These are phyloP conservation scores for Dactylellina cionopaga DNA, from an alignment of 2,329 filamentous ascomycete genomes.

Conservation along the genomic window DNA sequence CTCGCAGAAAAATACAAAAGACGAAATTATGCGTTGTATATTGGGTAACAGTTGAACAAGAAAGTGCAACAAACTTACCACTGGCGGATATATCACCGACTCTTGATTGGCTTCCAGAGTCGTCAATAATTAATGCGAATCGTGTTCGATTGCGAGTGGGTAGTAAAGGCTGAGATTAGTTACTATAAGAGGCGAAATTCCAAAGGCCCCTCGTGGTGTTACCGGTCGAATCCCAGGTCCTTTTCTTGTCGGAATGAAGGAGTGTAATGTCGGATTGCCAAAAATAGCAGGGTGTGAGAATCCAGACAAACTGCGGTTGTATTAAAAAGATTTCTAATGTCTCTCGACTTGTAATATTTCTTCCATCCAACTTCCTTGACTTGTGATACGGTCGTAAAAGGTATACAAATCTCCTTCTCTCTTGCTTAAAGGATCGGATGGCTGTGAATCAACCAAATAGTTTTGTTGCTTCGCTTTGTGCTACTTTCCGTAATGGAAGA, in stretches of 20 bases:
- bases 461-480: slow-evolving; percentile 50
- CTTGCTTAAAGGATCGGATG: slow-evolving; percentile 32
- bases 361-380: slow-evolving; percentile 49
- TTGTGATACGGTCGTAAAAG: slow-evolving; percentile 48
- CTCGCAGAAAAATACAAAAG: neutral
- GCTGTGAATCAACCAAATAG: slow-evolving; percentile 46
- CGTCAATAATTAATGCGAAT: slow-evolving; percentile 13
- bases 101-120: slow-evolving; percentile 53
- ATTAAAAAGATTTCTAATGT: slow-evolving; percentile 52
- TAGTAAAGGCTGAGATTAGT: slow-evolving; percentile 33
- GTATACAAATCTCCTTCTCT: slow-evolving; percentile 45
- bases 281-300: slow-evolving; percentile 43
- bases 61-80: slow-evolving; percentile 48
- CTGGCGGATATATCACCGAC: slow-evolving; percentile 51
- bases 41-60: slow-evolving; percentile 35
- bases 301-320: slow-evolving; percentile 45
- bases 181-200: slow-evolving; percentile 33
- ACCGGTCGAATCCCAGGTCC: slow-evolving; percentile 43
- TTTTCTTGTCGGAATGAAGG: slow-evolving; percentile 48
- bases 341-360: slow-evolving; percentile 25
- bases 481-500: slow-evolving; percentile 51
- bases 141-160: slow-evolving; percentile 49
- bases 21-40: slow-evolving; percentile 1
- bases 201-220: slow-evolving; percentile 41
- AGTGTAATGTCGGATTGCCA: slow-evolving; percentile 49